Evolutionary conservation across 2,329 filamentous ascomycete species (phyloP), one percentile per base, ranked within the genome.

Genomic region (Xylariomycetidae sp.): DNA sequence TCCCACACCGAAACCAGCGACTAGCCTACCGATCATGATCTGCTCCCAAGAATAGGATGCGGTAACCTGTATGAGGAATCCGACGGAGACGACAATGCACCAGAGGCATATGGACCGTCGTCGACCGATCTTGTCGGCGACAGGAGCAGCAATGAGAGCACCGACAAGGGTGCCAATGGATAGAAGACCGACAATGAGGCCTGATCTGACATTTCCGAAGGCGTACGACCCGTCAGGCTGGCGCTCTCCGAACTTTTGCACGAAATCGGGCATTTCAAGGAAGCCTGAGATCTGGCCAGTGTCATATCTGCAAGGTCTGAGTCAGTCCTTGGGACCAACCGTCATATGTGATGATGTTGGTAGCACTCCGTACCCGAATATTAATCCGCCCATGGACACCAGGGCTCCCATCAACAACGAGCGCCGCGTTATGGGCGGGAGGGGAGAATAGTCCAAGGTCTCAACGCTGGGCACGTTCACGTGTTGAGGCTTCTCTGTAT

Each of bases 1-100:
- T 34, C 82, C 82, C 26, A 87, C 79, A 11, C 80, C 80, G 2
- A 85, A 62, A 32, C 82, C 82, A 11, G 78, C 74, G 12, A 83
- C 67, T 46, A 77, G 73, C 34, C 82, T 67, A 11, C 82, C 82
- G 28, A 80, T 63, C 44, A 80, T 79, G 37, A 84, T 64, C 48
- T 85, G 81, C 29, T 74, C 74, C 80, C 82, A 85, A 7, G 61
- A 61, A 2, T 45, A 48, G 0, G 54, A 46, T 0, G 80, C 66
- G 0, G 78, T 67, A 37, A 83, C 77, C 46, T 83, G 77, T 13
- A 86, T 71, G n/a, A 85, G 64, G 44, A 83, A 82, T 15, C 82
- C 82, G 15, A 83, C 51, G 23, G 72, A 74, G 45, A 77, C 77
- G 31, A 83, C 64, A 35, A 78, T 57, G 37, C 71, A 72, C 61